Base-by-base conservation (phyloP, 2,329 filamentous ascomycete species). In the Phialophora verrucosa region DNA sequence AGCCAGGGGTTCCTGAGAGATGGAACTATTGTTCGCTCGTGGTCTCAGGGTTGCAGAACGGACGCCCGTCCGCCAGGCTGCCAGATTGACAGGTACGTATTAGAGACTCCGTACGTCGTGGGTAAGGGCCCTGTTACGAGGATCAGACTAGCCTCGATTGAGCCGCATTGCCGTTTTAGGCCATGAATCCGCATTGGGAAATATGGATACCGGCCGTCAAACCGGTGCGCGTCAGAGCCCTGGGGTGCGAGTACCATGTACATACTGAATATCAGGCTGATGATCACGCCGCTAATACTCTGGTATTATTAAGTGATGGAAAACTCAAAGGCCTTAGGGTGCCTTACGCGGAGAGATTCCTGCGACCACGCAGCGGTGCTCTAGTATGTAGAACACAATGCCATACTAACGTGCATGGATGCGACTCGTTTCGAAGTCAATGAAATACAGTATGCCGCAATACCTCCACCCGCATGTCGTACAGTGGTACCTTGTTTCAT, bases 101-200 rank as follows among this genome's bases (percentile, higher is more conserved):
- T 12, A 38, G 6, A 12, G 0, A 38, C 35, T 4, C 1, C 3
- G 35, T 17, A 42, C 14, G 12, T 17, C 14, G 35, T 42, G 5
- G 35, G 14, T 17, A 42, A 17, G 35, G 32, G 3, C 8, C 27
- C 29, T 31, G 8, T 14, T 14, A 1, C 32, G 10, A 4, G 35
- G 12, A 4, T 17, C 35, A 32, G 25, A 14, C 25, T 20, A n/a
- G 32, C 11, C 57, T 29, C 44, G 44, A 60, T 60, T 2, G 42
- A 51, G 57, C 17, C 3, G 25, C 31, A 35, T 23, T 60, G 44
- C 57, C 57, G 10, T 25, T 60, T 60, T 38, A 51, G 57, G 57
- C 42, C 8, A 60, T 60, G 57, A 50, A 25, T 12, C 42, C 57
- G 31, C 17, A 51, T 60, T 25, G 27, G 57, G 57, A 60, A 60